Base-by-base conservation (phyloP, 1,139 yeast species). In the Candida neerlandica region DNA sequence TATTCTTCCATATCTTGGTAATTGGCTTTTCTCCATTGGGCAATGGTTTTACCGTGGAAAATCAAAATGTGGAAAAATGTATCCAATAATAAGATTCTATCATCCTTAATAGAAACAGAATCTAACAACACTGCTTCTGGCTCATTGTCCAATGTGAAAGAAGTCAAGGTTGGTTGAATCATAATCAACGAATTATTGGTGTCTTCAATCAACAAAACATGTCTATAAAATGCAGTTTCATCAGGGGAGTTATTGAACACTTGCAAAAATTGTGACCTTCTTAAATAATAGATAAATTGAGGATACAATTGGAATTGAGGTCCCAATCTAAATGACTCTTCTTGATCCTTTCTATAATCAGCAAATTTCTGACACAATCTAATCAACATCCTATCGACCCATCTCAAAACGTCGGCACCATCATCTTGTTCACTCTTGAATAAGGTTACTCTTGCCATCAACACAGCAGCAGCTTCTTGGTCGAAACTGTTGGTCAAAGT, bases 181-280 rank as follows among this genome's bases (percentile, higher is more conserved):
- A 92, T 92, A 56, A 91, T 88, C 65, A 92, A 77, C n/a, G 98
- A 89, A 70, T 92, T 94, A 56, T 87, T 86, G 48, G 94, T 86
- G 66, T 94, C 97, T 67, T 94, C 97, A 56, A 92, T 85, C 63
- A 90, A 81, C 65, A 94, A 81, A 37, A 91, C 89, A 69, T 94
- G 98, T 67, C 97, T 85, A 73, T 92, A 92, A 69, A 91, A 94
- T 35, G 98, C 97, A 47, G 99, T 92, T 77, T 94, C 99, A 75
- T 94, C 99, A 1, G 99, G 99, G 16, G 98, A 92, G 71, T 94
- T 92, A 72, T 94, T 94, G 77, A 94, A 94, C 48, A 92, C 97
- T 69, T 92, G 97, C 67, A 94, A 78, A 70, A 94, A 94, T 72
- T 92, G 98, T 1, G 97, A 90, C 71, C 99, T 86, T 75, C 99